Evolutionary conservation across 1,284 basidiomycete species (phyloP), one percentile per base, ranked within the genome.

Genomic region (Omphalotus olearius): DNA sequence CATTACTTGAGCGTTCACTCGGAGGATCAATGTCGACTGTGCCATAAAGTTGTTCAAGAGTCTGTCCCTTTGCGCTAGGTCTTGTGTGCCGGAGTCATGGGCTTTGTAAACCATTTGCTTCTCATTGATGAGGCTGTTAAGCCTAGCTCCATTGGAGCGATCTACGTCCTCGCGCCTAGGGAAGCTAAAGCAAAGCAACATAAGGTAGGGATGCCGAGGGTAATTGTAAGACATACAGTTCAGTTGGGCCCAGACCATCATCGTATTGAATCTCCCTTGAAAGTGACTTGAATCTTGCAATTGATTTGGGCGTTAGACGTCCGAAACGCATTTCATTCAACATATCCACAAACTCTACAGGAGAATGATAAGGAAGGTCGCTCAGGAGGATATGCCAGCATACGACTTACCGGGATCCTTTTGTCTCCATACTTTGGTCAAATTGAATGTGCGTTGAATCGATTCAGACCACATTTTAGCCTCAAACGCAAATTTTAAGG

Each of bases 141-240:
- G 84, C 18, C 93, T 85, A 3, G 66, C 65, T 17, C 66, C 63
- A 69, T 98, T 98, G 4, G 96, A 85, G 11, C 74, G 69, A 45
- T 98, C 93, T n/a, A 98, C 96, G 52, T 98, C 91, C 53, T 92
- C 83, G 45, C 96, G 83, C 3, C 85, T 81, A 9, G 96, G 93
- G 67, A 91, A 94, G 45, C 86, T 89, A 60, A 72, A 35, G 47
- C 46, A 48, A 45, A 23, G 41, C 35, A 20, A 44, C 5, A 25
- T 33, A 17, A 3, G 18, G 16, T 33, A 56, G 35, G 57, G 42
- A 47, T 4, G 18, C 23, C 28, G 10, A 18, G 46, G 36, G 20
- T 30, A 18, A 36, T 41, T 36, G 20, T 43, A 50, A 23, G 1
- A 64, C 74, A 36, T 63, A 91, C 81, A 96, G 67, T 65, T 95